Conservation (phyloP, 768 basidiomycete species). For the Lactarius hengduanensis region DNA sequence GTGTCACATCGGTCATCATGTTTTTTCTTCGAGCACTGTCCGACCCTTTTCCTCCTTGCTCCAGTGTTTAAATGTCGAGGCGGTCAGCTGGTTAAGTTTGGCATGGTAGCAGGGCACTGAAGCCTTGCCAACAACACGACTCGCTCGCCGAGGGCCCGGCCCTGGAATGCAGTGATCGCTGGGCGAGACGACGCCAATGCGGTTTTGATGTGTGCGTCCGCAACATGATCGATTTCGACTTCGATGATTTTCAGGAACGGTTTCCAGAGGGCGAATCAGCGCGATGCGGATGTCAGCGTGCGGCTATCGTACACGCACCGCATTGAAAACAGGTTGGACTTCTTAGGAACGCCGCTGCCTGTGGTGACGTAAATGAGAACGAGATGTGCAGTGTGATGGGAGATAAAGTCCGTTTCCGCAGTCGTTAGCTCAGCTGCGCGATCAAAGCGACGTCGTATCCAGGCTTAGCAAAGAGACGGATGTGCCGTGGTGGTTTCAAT, state of each 20-base stretch:
- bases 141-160: constrained; percentile 33
- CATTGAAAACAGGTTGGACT: too few relatives aligned
- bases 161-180: constrained; percentile 37
- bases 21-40: background rate
- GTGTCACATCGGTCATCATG: constrained; percentile 16
- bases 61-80: background rate
- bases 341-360: too few relatives aligned
- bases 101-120: background rate
- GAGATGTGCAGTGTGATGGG: too few relatives aligned
- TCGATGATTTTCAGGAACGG: constrained; percentile 42
- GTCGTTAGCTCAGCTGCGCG: too few relatives aligned
- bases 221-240: constrained; percentile 34
- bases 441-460: too few relatives aligned
- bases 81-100: background rate
- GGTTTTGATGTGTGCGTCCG: constrained; percentile 39
- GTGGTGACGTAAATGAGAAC: too few relatives aligned
- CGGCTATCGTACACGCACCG: too few relatives aligned
- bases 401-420: too few relatives aligned
- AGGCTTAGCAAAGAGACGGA: too few relatives aligned
- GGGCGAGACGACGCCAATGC: constrained; percentile 42
- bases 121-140: constrained; percentile 6
- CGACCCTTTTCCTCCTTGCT: background rate
- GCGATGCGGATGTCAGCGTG: too few relatives aligned
- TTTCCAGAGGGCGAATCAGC: constrained; percentile 35
- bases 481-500: too few relatives aligned